Evolutionary conservation across 139 green algal genomes (phyloP).

Genomic region (Marvania coccoides): DNA sequence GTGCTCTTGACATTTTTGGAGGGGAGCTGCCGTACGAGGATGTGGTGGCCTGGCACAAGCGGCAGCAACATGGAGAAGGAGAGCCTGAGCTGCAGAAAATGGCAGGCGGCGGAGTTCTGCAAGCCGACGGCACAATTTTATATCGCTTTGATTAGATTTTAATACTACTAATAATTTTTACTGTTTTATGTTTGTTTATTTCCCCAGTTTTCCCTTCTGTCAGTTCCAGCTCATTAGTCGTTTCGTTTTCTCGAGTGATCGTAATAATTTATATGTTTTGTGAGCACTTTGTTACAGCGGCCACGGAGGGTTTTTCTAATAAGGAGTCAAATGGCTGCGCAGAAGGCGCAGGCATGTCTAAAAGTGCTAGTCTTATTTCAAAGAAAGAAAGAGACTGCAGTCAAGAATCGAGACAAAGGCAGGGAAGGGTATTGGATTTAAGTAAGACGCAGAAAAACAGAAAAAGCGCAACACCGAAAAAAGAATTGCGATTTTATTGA

Average conservation of each 20-base stretch:
- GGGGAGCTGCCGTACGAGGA: slow-evolving; percentile 78
- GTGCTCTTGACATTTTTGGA: slow-evolving; percentile 96
- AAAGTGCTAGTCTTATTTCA: too few relatives aligned
- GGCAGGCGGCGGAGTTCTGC: too few relatives aligned
- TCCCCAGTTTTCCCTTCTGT: neutral
- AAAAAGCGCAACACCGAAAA: too few relatives aligned
- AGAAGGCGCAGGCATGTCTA: too few relatives aligned
- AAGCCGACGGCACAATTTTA: slow-evolving; percentile 1
- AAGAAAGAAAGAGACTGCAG: too few relatives aligned
- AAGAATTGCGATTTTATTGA: too few relatives aligned
- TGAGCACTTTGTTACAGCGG: neutral
- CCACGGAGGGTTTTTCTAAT: too few relatives aligned
- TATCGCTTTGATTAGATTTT: neutral
- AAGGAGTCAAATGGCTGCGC: too few relatives aligned
- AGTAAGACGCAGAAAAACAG: too few relatives aligned
- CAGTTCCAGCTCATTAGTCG: neutral
- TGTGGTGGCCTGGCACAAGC: slow-evolving; percentile 89
- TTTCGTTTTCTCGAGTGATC: neutral
- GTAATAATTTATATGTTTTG: neutral
- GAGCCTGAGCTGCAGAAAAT: too few relatives aligned
- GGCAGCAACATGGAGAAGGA: slow-evolving; percentile 8
- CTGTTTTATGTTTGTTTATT: neutral
- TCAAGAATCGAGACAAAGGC: neutral
- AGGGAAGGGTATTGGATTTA: too few relatives aligned
- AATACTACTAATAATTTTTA: neutral